Evolutionary conservation across 345 rosid species (phyloP).

Genomic region (Eucalyptus regnans): DNA sequence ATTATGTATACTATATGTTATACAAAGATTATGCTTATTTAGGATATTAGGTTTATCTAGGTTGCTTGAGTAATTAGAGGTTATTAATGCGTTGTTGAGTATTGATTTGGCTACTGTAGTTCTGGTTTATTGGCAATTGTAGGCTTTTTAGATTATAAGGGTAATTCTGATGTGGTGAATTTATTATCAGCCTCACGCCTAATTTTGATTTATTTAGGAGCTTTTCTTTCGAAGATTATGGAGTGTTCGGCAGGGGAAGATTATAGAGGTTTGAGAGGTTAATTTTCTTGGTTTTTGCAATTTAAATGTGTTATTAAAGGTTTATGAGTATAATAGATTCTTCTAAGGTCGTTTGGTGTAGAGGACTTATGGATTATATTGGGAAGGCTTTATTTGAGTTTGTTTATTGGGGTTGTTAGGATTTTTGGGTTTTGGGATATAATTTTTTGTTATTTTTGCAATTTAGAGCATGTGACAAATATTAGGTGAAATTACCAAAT

Average conservation of each 20-base stretch:
- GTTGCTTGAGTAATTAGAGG: too few species aligned
- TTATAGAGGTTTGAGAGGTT: not conserved
- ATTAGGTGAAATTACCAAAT: not conserved
- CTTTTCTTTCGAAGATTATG: not conserved
- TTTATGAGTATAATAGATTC: not conserved
- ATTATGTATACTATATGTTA: too few species aligned
- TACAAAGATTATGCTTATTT: too few species aligned
- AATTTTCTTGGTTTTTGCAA: not conserved
- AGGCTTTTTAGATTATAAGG: too few species aligned
- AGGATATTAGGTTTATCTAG: too few species aligned
- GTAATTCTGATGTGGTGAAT: too few species aligned
- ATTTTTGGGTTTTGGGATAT: not conserved
- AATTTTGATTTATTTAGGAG: not conserved
- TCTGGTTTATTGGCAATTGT: too few species aligned
- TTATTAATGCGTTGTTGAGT: too few species aligned
- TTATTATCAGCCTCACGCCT: not conserved
- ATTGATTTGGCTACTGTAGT: too few species aligned
- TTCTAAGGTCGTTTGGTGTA: not conserved
- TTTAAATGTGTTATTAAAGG: not conserved
- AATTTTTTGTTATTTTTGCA: not conserved
- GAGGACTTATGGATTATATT: not conserved
- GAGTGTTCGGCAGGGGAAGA: too few species aligned
- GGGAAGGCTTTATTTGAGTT: not conserved
- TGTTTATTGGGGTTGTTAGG: accelerated
- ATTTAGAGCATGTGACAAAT: not conserved